Conservation (phyloP, 805 yeast species). For the Groenewaldozyma tartarivorans region DNA sequence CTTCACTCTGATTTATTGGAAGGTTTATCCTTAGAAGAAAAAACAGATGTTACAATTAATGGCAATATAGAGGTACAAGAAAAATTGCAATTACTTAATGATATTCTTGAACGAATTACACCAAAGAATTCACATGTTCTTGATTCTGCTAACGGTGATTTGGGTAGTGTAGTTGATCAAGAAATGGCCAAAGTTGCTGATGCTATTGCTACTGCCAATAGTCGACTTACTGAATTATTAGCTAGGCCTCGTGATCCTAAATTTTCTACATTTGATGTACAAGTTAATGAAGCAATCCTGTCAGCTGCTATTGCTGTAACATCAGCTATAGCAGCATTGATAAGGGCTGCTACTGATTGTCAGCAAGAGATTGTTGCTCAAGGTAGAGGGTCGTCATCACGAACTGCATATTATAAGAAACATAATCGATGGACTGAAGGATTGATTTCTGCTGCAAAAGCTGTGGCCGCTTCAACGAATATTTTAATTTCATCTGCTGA, state of each 20-base stretch:
- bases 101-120: constrained; percentile 47
- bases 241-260: constrained; percentile 40
- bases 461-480: constrained; percentile 77
- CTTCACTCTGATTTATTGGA: constrained; percentile 44
- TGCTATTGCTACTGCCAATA: constrained; percentile 57
- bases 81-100: constrained; percentile 47
- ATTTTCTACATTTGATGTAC: constrained; percentile 47
- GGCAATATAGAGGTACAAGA: constrained; percentile 70
- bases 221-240: constrained; percentile 45
- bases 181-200: constrained; percentile 68
- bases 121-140: constrained; percentile 30
- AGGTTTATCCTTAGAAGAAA: constrained; percentile 49
- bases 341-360: constrained; percentile 67
- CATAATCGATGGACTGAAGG: constrained; percentile 94
- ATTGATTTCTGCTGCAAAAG: constrained; percentile 76
- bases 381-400: constrained; percentile 55
- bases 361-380: constrained; percentile 72
- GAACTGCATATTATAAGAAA: constrained; percentile 72
- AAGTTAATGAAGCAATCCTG: constrained; percentile 67
- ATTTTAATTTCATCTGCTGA: constrained; percentile 79
- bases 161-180: constrained; percentile 60
- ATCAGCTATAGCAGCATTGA: constrained; percentile 61
- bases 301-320: constrained; percentile 75
- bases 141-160: constrained; percentile 32
- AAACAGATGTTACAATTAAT: constrained; percentile 67